Evolutionary conservation across 2,329 filamentous ascomycete genomes (phyloP).

Genomic region (Diaporthe aspalathi): DNA sequence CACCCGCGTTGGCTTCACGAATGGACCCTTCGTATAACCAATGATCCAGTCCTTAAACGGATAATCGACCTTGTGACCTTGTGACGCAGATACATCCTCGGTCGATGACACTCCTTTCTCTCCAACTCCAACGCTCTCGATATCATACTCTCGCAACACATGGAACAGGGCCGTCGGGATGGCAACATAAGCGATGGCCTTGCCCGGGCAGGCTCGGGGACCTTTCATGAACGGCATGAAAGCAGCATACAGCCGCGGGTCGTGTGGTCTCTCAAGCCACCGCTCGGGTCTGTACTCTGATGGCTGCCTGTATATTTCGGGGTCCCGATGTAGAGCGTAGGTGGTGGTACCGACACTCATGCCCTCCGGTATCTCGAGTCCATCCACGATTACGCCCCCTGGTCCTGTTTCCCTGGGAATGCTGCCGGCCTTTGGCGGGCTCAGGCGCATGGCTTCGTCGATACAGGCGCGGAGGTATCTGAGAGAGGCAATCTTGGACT

Average conservation of each 20-base stretch:
- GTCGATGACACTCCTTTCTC: neutral
- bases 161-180: neutral
- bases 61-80: neutral
- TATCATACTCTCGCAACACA: neutral
- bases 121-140: neutral
- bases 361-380: neutral
- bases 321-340: neutral
- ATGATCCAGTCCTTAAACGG: constrained; percentile 25
- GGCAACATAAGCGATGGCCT: constrained; percentile 8
- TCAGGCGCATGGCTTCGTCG: constrained; percentile 1
- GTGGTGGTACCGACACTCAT: neutral
- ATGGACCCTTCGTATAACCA: constrained; percentile 16
- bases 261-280: neutral
- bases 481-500: neutral
- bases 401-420: neutral
- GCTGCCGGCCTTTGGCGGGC: constrained; percentile 9
- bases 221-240: constrained; percentile 3
- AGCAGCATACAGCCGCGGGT: constrained; percentile 3
- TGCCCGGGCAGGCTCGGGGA: constrained; percentile 4
- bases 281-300: neutral
- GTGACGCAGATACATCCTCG: neutral
- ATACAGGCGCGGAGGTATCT: constrained; percentile 21
- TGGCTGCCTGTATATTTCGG: constrained; percentile 12
- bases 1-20: neutral
- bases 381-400: neutral